Base-by-base conservation (phyloP, 495 filamentous ascomycete species). In the Hypoxylon cercidicola region DNA sequence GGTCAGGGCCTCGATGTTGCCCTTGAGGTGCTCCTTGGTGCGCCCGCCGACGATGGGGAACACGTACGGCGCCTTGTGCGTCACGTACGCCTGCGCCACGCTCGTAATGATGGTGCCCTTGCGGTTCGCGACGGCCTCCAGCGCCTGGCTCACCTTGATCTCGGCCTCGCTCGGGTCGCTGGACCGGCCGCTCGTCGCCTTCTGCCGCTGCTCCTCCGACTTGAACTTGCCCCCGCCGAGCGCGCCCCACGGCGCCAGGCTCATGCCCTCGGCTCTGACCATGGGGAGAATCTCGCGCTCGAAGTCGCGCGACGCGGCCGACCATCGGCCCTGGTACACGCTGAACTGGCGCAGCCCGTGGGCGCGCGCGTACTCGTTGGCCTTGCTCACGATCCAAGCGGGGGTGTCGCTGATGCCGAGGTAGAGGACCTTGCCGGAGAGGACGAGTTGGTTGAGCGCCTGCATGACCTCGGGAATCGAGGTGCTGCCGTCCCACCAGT, bases 271-370 rank as follows among this genome's bases (percentile, higher is more conserved):
- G 10, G 75, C 81, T 8, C 74, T 71, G 53, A 71, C 75, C 89
- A 91, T 91, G 51, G 85, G 86, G 49, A 91, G 81, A 52, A 91
- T 89, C 1, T 91, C 89, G 16, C 89, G 77, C 73, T 91, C 89
- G 35, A 90, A 83, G 62, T 90, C 89, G n/a, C 89, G 82, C 6
- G 68, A 60, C 0, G 81, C 79, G 8, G 86, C 87, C 19, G 75
- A 83, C 87, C 87, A 91, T 16, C 75, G 76, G 16, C 89, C 89
- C 68, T 90, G 87, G 73, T 90, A 91, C 9, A 90, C 86, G 21
- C 76, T 77, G 74, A 91, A 91, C 37, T 81, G 87, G 21, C 82
- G 81, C 0, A 89, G 73, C n/a, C 84, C 82, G 63, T 91, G 84
- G 48, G 83, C 77, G 12, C 88, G 82, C 1, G 88, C 88, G 69